Base-by-base conservation (phyloP, 2,329 filamentous ascomycete species). In the Herpotrichia juniperi region DNA sequence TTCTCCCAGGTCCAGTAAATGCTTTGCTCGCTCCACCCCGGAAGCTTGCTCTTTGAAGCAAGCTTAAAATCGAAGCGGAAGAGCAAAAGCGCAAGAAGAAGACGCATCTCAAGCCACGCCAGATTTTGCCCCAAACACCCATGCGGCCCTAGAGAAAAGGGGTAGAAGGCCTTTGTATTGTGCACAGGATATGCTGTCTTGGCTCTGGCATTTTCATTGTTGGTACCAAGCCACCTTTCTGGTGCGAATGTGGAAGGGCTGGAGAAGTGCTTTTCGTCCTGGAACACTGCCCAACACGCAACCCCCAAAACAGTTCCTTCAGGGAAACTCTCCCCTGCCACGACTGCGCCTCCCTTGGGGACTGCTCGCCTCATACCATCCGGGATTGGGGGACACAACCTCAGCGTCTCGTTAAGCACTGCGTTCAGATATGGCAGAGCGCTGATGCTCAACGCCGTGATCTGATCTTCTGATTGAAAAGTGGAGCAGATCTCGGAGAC, bases 1-100 rank as follows among this genome's bases (percentile, higher is more conserved):
- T 58, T 58, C 37, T 55, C 48, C 56, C 56, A 58, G 17, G 52
- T 56, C 56, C 50, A 53, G 25, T 46, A 58, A 22, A 58, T 51
- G 22, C 47, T 48, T 31, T 56, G 53, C 10, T 50, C 50, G 6
- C 19, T 46, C 56, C 56, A 58, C n/a, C 46, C 46, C 34, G 34
- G 21, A 43, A 46, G 22, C n/a, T 22, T 17, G 1, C 17, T 40
- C 3, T 40, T 44, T 22, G 28, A 14, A 2, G 40, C 19, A 10
- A 42, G 16, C 26, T 24, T 25, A n/a, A 58, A 9, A 28, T 56
- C 50, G 31, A 31, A 58, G 8, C 31, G 37, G 10, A 21, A 56
- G 25, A 58, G 40, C 17, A 58, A 16, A 12, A 56, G 25, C 12
- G 56, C 37, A 4, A 58, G 11, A 19, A 56, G 24, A 9, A 56